phyloP scores from a whole-genome alignment of 2,329 filamentous ascomycete genomes.

The Diplocarpon rosae region DNA sequence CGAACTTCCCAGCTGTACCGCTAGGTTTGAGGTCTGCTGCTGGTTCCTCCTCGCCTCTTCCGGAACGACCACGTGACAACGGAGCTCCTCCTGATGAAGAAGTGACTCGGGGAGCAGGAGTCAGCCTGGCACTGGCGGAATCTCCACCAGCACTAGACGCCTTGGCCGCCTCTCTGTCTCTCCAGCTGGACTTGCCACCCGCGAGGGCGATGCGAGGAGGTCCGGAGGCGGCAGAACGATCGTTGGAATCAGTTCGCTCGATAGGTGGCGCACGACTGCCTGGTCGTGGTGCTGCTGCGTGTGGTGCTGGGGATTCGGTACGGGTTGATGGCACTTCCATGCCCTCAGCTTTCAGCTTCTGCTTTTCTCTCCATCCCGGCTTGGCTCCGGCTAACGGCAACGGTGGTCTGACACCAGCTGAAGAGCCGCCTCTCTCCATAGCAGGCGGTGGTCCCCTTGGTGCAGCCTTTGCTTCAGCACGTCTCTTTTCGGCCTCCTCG shows the following conservation, averaged over 20 bases:
- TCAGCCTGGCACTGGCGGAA: constrained; percentile 15
- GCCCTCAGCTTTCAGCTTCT: constrained; percentile 38
- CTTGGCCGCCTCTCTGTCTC: constrained; percentile 47
- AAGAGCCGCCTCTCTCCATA: constrained; percentile 38
- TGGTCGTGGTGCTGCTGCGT: constrained; percentile 14
- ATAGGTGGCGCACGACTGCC: constrained; percentile 22
- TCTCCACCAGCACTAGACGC: constrained; percentile 24
- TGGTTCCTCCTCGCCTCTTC: constrained; percentile 31
- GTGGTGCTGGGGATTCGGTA: constrained; percentile 19
- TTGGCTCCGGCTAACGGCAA: constrained; percentile 51
- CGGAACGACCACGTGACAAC: constrained; percentile 35
- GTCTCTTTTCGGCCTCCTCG: constrained; percentile 74
- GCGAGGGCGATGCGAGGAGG: constrained; percentile 45
- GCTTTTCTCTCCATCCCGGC: constrained; percentile 63
- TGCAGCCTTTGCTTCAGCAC: constrained; percentile 44
- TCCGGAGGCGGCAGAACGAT: constrained; percentile 33
- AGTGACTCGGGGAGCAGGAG: constrained; percentile 21
- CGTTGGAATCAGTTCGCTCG: constrained; percentile 33
- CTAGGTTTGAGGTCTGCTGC: constrained; percentile 39
- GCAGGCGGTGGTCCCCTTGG: constrained; percentile 30
- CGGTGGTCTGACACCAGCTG: constrained; percentile 39
- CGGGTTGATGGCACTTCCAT: constrained; percentile 23
- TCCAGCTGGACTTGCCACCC: constrained; percentile 42
- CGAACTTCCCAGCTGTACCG: constrained; percentile 47
- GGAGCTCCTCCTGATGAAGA: constrained; percentile 31